Evolutionary conservation across 768 basidiomycete genomes (phyloP).

Genomic region (Dendrothele bispora): DNA sequence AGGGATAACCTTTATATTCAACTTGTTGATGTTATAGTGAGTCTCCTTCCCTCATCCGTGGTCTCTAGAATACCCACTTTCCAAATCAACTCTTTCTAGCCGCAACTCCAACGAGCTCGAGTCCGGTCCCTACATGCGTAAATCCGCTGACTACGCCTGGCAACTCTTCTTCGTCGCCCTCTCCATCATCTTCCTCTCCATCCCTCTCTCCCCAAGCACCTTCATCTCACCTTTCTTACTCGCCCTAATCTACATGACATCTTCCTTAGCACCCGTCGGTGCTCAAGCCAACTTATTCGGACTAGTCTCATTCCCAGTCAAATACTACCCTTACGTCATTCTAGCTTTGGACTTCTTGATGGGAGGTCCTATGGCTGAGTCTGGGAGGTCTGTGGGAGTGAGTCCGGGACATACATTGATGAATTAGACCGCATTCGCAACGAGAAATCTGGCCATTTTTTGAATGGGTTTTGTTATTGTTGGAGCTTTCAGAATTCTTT

Average conservation of each 20-base stretch:
- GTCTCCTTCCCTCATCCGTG: constrained; percentile 13
- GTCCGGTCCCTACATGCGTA: constrained; percentile 50
- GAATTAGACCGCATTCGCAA: too few species aligned
- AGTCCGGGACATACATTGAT: too few species aligned
- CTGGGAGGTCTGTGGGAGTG: too few species aligned
- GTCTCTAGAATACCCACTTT: neutral
- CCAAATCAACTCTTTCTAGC: constrained; percentile 34
- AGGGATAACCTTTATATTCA: constrained; percentile 59
- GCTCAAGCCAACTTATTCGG: constrained; percentile 77
- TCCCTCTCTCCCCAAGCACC: constrained; percentile 54
- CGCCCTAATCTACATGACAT: constrained; percentile 68
- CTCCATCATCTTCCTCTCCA: too few species aligned
- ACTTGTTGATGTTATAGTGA: constrained; percentile 72
- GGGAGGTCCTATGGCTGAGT: constrained; percentile 55
- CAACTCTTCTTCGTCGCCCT: constrained; percentile 67
- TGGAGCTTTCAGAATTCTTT: too few species aligned
- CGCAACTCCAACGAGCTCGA: constrained; percentile 69
- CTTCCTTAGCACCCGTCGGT: constrained; percentile 63
- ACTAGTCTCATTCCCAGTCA: constrained; percentile 68
- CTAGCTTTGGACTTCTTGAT: constrained; percentile 71
- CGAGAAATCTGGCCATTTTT: too few species aligned
- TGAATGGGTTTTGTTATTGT: too few species aligned
- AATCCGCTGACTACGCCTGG: constrained; percentile 78
- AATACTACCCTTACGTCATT: constrained; percentile 74
- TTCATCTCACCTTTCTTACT: constrained; percentile 69